Percentiles rank a stretch among this genome's conserved stretches.
Conservation (phyloP, 192 early-diverging fungal species). For the Lobosporangium transversale region DNA sequence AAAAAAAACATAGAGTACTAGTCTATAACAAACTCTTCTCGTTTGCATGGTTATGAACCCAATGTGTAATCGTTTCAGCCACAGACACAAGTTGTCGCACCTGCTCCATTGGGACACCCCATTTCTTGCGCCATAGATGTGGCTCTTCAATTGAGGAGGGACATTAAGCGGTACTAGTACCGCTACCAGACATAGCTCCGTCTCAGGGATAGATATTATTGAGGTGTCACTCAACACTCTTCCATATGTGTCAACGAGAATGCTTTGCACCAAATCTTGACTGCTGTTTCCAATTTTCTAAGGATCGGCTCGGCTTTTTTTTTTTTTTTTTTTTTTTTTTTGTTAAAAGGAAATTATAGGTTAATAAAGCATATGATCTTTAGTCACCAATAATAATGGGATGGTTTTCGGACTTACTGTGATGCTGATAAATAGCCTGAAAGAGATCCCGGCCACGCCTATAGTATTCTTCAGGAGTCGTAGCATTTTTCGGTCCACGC, state of each 20-base stretch:
- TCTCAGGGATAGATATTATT: conserved; percentile 21
- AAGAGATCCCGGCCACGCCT: conserved; percentile 38
- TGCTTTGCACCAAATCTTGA: conserved; percentile 28
- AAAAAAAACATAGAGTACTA: conserved; percentile 4
- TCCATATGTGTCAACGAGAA: conserved; percentile 28
- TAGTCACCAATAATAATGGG: neutral
- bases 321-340: too few relatives aligned
- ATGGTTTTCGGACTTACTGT: conserved; percentile 26
- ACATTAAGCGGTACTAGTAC: conserved; percentile 33
- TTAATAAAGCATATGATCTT: neutral
- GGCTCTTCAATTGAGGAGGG: conserved; percentile 39
- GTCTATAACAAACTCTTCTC: conserved; percentile 43
- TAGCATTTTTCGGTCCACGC: conserved; percentile 5
- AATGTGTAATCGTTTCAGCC: conserved; percentile 29
- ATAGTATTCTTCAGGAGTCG: conserved; percentile 20
- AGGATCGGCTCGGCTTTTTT: conserved; percentile 41
- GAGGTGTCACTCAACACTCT: conserved; percentile 28
- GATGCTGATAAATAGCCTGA: conserved; percentile 36
- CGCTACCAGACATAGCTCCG: conserved; percentile 43
- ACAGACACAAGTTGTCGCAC: conserved; percentile 36
- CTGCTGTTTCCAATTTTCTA: conserved; percentile 46
- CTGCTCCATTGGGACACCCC: conserved; percentile 49
- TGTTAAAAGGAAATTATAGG: too few relatives aligned
- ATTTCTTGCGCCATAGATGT: conserved; percentile 39
- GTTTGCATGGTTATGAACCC: conserved; percentile 21